These are phyloP conservation scores for Mollisia scopiformis DNA, from an alignment of 2,329 filamentous ascomycete species.

Conservation along the genomic window DNA sequence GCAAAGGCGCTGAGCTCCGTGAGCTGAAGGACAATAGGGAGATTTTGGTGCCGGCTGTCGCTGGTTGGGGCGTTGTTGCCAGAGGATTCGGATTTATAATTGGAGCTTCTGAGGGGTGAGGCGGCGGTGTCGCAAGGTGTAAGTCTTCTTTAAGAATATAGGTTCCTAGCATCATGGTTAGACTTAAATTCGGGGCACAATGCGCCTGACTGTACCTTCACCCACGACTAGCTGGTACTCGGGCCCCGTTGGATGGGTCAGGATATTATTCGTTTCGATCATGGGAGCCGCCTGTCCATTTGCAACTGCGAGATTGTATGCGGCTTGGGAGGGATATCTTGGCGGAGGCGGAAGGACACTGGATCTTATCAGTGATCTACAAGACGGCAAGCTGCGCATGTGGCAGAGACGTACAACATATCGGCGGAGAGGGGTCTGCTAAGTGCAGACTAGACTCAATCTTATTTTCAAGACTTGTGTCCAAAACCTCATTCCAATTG, in stretches of 20 bases:
- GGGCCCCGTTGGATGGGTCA: slow-evolving; percentile 77
- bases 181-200: not conserved
- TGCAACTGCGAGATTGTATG: slow-evolving; percentile 73
- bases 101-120: slow-evolving; percentile 92
- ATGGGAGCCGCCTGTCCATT: slow-evolving; percentile 71
- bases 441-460: slow-evolving; percentile 47
- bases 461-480: not conserved
- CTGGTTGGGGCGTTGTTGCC: slow-evolving; percentile 81
- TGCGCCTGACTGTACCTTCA: slow-evolving; percentile 66
- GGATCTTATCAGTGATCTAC: slow-evolving; percentile 23
- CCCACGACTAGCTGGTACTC: slow-evolving; percentile 92
- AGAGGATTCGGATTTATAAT: slow-evolving; percentile 88
- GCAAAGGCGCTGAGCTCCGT: slow-evolving; percentile 46
- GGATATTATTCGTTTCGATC: slow-evolving; percentile 91
- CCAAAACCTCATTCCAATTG: not conserved
- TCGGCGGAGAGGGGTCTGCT: slow-evolving; percentile 17
- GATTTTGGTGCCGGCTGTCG: slow-evolving; percentile 81
- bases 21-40: slow-evolving; percentile 62
- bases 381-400: not conserved
- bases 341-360: slow-evolving; percentile 82
- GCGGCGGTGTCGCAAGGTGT: slow-evolving; percentile 89
- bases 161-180: slow-evolving; percentile 60
- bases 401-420: slow-evolving; percentile 35
- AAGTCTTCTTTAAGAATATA: slow-evolving; percentile 91
- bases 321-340: slow-evolving; percentile 75